Evolutionary conservation across 164 flowering plant genomes (phyloP), one percentile per base, ranked within the genome.

Genomic region (Stephania cephalantha): DNA sequence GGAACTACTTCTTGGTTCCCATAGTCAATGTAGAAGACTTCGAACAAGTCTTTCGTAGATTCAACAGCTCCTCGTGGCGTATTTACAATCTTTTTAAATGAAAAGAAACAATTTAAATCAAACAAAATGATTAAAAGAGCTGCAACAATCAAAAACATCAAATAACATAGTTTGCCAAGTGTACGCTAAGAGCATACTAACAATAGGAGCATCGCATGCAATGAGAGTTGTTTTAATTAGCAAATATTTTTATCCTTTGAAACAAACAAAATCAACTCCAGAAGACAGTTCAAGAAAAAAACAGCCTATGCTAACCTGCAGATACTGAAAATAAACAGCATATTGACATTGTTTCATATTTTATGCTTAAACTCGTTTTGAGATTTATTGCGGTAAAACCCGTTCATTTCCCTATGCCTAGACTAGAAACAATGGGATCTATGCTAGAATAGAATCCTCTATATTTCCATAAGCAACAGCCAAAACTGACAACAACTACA

Each of bases 11-110:
- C 99, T 84, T 96, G 99, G 80, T 92, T 96, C 46, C 99, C 99
- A 76, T 90, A 96, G 74, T 96, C 99, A 25, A 96, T 85, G 82
- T 96, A 96, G 79, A 96, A 96, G 22, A 96, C 98, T 82, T 96
- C 99, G 69, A 91, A 96, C 75, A 76, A 75, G 79, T 94, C 97
- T 5, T 87, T 81, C 0, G 81, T 73, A 15, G 98, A 92, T 83
- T 85, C 85, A 58, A 92, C 95, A 72, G 80, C 86, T 80, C 88
- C 98, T 72, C 96, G 86, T 66, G 99, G 98, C 46, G 87, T 87
- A 84, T 89, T 90, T 46, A 96, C 98, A 87, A 96, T 86, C 98
- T 96, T 31, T 46, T 69, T 53, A 74, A 12, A 13, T 20, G 30
- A 46, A 29, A 76, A 61, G 65, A 18, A 61, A 5, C 20, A 61